phyloP scores from a whole-genome alignment of 2,329 filamentous ascomycete species.

The Stachybotrys chlorohalonatus region DNA sequence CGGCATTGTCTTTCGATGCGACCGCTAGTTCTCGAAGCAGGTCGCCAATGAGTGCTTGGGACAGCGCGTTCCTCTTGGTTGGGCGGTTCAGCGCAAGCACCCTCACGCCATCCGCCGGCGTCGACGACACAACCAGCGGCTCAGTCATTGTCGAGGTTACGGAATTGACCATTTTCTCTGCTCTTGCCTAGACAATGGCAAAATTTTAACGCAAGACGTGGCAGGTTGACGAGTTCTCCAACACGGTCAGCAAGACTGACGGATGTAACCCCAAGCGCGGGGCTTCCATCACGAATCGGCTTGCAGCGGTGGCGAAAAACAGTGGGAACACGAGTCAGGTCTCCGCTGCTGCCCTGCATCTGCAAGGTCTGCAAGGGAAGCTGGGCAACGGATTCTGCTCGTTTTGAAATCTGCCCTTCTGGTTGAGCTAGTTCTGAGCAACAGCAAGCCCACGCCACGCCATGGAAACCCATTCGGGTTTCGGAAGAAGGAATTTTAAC shows the following conservation, averaged over 20 bases:
- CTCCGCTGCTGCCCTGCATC: no score
- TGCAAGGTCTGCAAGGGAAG: no score
- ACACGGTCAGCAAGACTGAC: neutral
- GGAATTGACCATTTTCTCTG: neutral
- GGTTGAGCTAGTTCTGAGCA: no score
- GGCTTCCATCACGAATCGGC: neutral
- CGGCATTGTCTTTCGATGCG: constrained; percentile 13
- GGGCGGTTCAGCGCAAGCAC: constrained; percentile 44
- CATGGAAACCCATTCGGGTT: no score
- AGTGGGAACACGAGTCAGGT: no score
- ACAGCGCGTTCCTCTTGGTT: constrained; percentile 49
- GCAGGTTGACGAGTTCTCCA: neutral
- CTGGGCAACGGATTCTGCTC: no score
- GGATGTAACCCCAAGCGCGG: neutral
- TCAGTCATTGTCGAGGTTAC: constrained; percentile 6
- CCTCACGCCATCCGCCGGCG: constrained; percentile 26
- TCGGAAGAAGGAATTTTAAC: no score
- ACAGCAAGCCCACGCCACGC: no score
- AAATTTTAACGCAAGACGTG: neutral
- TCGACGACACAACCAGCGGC: constrained; percentile 13
- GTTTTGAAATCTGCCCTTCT: no score
- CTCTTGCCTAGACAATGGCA: neutral
- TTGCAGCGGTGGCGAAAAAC: neutral
- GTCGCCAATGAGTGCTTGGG: constrained; percentile 37
- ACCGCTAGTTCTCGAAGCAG: constrained; percentile 21